Conservation (phyloP, 768 basidiomycete genomes). For the Heimioporus sp. region DNA sequence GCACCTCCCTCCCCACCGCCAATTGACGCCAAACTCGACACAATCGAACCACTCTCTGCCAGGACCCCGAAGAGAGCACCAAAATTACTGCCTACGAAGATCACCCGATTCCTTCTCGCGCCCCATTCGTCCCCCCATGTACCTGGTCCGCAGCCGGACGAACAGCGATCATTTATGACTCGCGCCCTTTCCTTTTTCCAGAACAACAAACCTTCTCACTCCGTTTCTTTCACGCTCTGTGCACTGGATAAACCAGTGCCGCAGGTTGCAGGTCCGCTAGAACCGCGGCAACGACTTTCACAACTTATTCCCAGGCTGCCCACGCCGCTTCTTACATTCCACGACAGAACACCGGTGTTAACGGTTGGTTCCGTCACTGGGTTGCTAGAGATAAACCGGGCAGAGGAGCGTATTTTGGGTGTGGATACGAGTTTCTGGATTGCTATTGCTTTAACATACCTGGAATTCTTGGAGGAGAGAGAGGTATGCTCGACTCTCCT, state of each 20-base stretch:
- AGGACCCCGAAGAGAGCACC: not conserved
- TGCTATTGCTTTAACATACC: constrained; percentile 67
- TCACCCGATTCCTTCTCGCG: constrained; percentile 53
- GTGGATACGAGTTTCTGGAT: constrained; percentile 81
- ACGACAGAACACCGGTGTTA: constrained; percentile 68
- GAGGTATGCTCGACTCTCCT: constrained; percentile 51
- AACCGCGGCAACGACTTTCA: constrained; percentile 18
- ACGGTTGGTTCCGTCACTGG: constrained; percentile 59
- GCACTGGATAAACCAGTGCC: constrained; percentile 17
- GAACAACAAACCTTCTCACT: constrained; percentile 52
- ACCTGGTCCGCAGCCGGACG: constrained; percentile 27
- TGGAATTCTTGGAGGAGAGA: constrained; percentile 74
- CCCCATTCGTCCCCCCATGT: constrained; percentile 41
- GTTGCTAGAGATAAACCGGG: constrained; percentile 58
- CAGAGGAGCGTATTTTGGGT: constrained; percentile 56
- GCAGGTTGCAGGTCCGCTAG: constrained; percentile 21
- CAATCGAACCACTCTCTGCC: constrained; percentile 8
- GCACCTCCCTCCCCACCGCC: constrained; percentile 35
- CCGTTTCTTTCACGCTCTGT: constrained; percentile 60
- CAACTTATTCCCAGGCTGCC: constrained; percentile 29
- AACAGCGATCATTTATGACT: constrained; percentile 44
- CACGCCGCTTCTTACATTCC: constrained; percentile 59
- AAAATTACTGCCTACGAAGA: constrained; percentile 17
- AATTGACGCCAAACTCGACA: constrained; percentile 28
- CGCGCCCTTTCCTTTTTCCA: constrained; percentile 50